Base-by-base conservation (phyloP, 2,329 filamentous ascomycete species). In the Talaromyces albobiverticillius region DNA sequence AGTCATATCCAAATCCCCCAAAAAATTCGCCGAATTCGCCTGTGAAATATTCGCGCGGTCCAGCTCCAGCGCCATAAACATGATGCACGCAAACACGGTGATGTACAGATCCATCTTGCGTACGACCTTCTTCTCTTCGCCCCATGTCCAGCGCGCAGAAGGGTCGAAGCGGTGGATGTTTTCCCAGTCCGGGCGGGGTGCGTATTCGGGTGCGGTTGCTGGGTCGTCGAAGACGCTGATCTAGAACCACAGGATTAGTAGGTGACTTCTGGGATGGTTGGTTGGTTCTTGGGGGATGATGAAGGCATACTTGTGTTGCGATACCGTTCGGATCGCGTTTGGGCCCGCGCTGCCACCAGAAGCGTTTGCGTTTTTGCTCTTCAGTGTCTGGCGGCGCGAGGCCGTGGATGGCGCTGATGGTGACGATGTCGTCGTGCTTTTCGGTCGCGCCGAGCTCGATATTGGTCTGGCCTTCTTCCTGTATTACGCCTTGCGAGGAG, bases 111-210 rank as follows among this genome's bases (percentile, higher is more conserved):
- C 49, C 26, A 51, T 45, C 23, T 73, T 73, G 49, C 58, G 59
- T 5, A 73, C 57, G 14, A 76, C 50, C 13, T 61, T 64, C 55
- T 70, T 71, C 62, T 78, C 73, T 58, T 77, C 74, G 11, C 67
- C 60, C 20, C 71, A 64, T 1, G 65, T 67, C 76, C 76, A 78
- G 34, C 74, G 70, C 46, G 73, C 69, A 0, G 71, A 64, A 1
- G 75, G 75, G 51, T 79, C 76, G 67, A 75, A 79, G 13, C 73
- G 71, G 60, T 77, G 75, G 26, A 71, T 65, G 14, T 76, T 75
- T 62, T 79, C 77, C 61, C 82, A 74, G 41, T 64, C 61, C 1
- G 64, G 57, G 22, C 71, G 71, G 1, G 71, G 70, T 52, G 70
- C 71, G 50, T 73, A 72, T 38, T 64, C 65, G 34, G 57, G 1